Conservation (phyloP, 2,329 filamentous ascomycete species). For the Diplodia mutila region DNA sequence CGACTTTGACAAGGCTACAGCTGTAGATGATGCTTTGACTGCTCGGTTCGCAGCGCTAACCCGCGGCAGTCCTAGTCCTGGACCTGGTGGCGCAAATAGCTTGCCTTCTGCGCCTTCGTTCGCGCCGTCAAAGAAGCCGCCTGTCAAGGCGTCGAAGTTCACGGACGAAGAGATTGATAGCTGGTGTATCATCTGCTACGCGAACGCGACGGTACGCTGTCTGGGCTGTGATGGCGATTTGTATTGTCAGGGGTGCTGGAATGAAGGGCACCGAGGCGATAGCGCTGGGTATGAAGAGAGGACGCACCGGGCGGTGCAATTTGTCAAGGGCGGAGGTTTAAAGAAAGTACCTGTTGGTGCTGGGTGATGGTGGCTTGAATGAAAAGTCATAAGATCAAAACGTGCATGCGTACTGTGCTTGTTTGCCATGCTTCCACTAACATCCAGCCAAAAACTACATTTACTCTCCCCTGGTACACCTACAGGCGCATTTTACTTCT, state of each 20-base stretch:
- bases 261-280: slow-evolving; percentile 74
- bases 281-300: slow-evolving; percentile 71
- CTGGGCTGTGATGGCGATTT: slow-evolving; percentile 71
- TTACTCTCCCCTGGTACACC: no score
- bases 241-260: slow-evolving; percentile 80
- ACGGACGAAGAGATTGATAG: slow-evolving; percentile 73
- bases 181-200: slow-evolving; percentile 83
- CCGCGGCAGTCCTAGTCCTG: slow-evolving; percentile 35
- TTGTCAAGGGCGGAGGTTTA: slow-evolving; percentile 35
- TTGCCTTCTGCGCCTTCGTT: slow-evolving; percentile 54
- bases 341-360: slow-evolving; percentile 14
- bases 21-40: slow-evolving; percentile 50
- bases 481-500: no score
- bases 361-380: neutral
- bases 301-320: slow-evolving; percentile 69
- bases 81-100: slow-evolving; percentile 32
- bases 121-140: slow-evolving; percentile 43
- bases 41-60: slow-evolving; percentile 51
- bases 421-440: neutral
- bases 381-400: neutral
- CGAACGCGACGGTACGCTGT: slow-evolving; percentile 75
- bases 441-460: neutral
- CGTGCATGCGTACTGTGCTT: neutral
- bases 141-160: slow-evolving; percentile 37
- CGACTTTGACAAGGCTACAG: slow-evolving; percentile 35